phyloP scores from a whole-genome alignment of 768 basidiomycete genomes.

The Hericium rajendrae region DNA sequence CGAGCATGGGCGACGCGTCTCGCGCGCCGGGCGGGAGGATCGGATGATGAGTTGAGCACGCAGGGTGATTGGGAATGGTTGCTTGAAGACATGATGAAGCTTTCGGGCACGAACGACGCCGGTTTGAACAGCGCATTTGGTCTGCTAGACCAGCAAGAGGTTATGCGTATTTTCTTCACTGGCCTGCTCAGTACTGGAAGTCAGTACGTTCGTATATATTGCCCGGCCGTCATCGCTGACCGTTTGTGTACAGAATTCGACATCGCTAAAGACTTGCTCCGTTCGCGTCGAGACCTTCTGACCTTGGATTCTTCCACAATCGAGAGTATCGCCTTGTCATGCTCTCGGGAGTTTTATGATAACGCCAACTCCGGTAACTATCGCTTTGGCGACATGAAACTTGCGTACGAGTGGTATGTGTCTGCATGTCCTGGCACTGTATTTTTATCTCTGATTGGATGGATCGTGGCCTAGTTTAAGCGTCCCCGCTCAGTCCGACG shows the following conservation, averaged over 20 bases:
- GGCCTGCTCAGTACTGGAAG: slow-evolving; percentile 83
- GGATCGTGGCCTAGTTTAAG: slow-evolving; percentile 44
- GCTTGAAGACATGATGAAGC: slow-evolving; percentile 83
- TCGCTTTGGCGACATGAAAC: slow-evolving; percentile 89
- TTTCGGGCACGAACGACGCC: slow-evolving; percentile 54
- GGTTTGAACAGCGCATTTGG: slow-evolving; percentile 74
- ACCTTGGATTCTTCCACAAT: slow-evolving; percentile 39
- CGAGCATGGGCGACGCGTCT: slow-evolving; percentile 80
- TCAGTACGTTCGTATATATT: slow-evolving; percentile 36
- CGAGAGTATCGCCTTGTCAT: slow-evolving; percentile 73
- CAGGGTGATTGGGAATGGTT: slow-evolving; percentile 81
- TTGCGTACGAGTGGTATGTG: slow-evolving; percentile 88
- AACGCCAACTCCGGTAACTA: slow-evolving; percentile 90
- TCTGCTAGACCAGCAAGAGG: slow-evolving; percentile 56
- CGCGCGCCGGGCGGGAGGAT: slow-evolving; percentile 58
- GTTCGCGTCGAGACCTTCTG: slow-evolving; percentile 34
- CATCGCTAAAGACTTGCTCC: slow-evolving; percentile 56
- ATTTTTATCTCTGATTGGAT: neutral
- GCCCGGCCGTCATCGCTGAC: neutral
- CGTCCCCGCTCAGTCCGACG: slow-evolving; percentile 57
- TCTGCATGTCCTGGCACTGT: neutral
- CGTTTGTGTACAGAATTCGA: slow-evolving; percentile 41
- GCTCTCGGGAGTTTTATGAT: slow-evolving; percentile 88
- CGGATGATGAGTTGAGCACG: slow-evolving; percentile 41
- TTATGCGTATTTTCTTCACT: slow-evolving; percentile 74